Conservation (phyloP, 2,329 filamentous ascomycete species). For the Phyllosticta paracitricarpa region DNA sequence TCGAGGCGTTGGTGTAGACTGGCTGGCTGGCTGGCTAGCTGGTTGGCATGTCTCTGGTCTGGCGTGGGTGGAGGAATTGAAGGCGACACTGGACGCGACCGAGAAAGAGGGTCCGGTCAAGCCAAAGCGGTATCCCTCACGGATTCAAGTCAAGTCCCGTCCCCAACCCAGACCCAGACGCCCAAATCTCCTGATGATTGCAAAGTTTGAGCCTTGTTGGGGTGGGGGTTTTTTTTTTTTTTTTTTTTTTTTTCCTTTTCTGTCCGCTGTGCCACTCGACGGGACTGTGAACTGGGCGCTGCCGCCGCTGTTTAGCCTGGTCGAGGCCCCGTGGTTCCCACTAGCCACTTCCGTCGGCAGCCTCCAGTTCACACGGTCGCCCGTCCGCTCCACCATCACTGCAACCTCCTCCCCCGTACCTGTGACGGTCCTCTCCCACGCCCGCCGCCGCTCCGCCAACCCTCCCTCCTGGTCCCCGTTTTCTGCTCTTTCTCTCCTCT, state of each 20-base stretch:
- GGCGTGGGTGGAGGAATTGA: too few species aligned
- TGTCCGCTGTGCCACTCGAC: not conserved
- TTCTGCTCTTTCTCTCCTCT: not conserved
- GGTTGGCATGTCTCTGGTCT: too few species aligned
- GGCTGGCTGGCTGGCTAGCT: too few species aligned
- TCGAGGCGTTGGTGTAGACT: too few species aligned
- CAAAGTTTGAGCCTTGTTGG: not conserved
- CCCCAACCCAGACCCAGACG: not conserved
- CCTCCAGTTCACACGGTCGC: not conserved
- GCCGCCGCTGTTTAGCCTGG: not conserved
- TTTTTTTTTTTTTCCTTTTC: not conserved
- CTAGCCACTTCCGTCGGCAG: not conserved
- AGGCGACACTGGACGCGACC: too few species aligned
- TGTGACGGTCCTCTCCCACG: not conserved
- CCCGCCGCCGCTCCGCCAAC: not conserved
- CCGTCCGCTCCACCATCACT: not conserved
- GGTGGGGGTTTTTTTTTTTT: too few species aligned
- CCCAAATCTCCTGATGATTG: not conserved
- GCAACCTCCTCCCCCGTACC: not conserved
- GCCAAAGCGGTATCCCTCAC: too few species aligned
- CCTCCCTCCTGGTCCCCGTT: not conserved
- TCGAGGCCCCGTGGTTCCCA: not conserved
- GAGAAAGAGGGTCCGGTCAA: too few species aligned
- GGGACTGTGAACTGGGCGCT: too few species aligned
- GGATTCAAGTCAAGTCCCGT: not conserved